Evolutionary conservation across 2,329 filamentous ascomycete species (phyloP).

Genomic region (Ophiostoma populinum): DNA sequence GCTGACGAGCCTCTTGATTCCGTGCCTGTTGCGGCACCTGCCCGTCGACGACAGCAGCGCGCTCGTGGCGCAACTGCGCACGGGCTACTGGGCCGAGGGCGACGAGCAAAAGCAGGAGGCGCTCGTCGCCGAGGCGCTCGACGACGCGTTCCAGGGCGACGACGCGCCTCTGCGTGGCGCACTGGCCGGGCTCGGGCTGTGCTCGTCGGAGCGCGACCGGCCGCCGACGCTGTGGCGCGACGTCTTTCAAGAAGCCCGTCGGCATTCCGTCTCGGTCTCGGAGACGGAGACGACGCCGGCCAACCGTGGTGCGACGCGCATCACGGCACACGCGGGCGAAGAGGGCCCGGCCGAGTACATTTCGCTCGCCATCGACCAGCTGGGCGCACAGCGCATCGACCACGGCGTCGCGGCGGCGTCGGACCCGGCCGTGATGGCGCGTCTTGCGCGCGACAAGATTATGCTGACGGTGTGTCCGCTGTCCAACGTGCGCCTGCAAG

Average conservation of each 20-base stretch:
- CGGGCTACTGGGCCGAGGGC: conserved; percentile 22
- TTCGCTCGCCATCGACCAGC: conserved; percentile 39
- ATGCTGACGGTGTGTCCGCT: conserved; percentile 57
- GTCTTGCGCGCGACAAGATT: conserved; percentile 37
- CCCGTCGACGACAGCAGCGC: conserved; percentile 37
- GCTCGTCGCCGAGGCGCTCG: conserved; percentile 2
- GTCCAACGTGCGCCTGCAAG: conserved; percentile 51
- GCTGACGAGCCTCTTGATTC: conserved; percentile 47
- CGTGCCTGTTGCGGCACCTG: conserved; percentile 57
- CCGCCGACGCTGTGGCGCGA: conserved; percentile 37
- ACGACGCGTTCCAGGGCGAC: conserved; percentile 1
- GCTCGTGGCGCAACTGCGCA: conserved; percentile 25
- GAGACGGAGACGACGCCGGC: conserved; percentile 18
- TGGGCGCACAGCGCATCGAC: conserved; percentile 52
- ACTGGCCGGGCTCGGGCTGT: conserved; percentile 16
- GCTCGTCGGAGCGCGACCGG: conserved; percentile 18
- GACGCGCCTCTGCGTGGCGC: conserved; percentile 3
- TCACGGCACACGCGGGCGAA: conserved; percentile 64
- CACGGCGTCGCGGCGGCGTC: conserved; percentile 52
- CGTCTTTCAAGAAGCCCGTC: conserved; percentile 37
- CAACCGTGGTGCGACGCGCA: conserved; percentile 24
- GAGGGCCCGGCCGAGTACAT: conserved; percentile 56
- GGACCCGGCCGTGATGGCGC: conserved; percentile 38
- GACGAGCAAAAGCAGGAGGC: conserved; percentile 4
- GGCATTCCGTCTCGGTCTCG: conserved; percentile 20